phyloP scores from a whole-genome alignment of 768 basidiomycete species.

The Mycena amicta region DNA sequence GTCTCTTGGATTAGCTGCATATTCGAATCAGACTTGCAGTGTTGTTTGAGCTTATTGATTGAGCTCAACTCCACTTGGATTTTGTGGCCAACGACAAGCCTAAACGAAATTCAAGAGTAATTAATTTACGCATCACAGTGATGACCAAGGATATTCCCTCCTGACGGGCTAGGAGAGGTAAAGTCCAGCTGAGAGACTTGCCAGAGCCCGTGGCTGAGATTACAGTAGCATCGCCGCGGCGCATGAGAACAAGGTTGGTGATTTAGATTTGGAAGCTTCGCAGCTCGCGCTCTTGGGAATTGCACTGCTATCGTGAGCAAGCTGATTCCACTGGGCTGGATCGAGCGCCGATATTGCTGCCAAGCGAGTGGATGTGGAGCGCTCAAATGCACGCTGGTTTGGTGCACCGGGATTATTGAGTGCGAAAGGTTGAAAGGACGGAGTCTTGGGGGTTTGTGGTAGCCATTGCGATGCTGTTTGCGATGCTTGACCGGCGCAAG shows the following conservation, averaged over 20 bases:
- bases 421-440: neutral
- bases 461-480: too few relatives aligned
- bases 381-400: neutral
- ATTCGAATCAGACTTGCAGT: too few relatives aligned
- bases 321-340: neutral
- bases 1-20: too few relatives aligned
- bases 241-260: constrained; percentile 20
- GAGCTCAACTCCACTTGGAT: too few relatives aligned
- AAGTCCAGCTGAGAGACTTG: constrained; percentile 24
- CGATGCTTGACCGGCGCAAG: too few relatives aligned
- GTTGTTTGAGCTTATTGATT: too few relatives aligned
- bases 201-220: constrained; percentile 27
- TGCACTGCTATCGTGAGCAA: neutral
- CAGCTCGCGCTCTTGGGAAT: neutral
- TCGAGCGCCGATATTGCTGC: neutral
- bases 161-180: constrained; percentile 25
- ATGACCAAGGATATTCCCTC: constrained; percentile 25
- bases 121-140: too few relatives aligned
- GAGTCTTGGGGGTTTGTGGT: neutral
- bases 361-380: neutral
- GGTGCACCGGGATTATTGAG: neutral
- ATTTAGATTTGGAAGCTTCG: constrained; percentile 22
- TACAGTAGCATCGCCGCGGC: constrained; percentile 17
- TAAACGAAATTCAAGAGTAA: too few relatives aligned
- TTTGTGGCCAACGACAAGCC: too few relatives aligned